Percentiles rank a stretch among this genome's conserved stretches.
These are phyloP conservation scores for Nevesoporus exiguus DNA, from an alignment of 768 basidiomycete genomes.

Conservation along the genomic window DNA sequence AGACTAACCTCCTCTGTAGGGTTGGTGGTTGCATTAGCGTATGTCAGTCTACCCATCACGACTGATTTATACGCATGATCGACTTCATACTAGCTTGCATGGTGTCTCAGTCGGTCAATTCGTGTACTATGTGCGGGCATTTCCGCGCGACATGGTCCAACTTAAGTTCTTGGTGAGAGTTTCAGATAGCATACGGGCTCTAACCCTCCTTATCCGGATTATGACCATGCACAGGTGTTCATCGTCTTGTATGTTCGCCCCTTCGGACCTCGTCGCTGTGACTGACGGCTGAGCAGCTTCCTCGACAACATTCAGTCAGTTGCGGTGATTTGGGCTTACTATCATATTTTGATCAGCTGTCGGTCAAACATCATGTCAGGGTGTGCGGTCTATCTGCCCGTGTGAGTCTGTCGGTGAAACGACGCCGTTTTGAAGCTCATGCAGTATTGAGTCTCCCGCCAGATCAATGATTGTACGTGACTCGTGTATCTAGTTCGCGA, in stretches of 20 bases:
- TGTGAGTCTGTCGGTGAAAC: slow-evolving; percentile 3
- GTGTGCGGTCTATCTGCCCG: slow-evolving; percentile 3
- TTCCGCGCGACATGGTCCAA: slow-evolving; percentile 13
- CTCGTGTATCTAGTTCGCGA: background rate
- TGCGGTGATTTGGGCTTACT: background rate
- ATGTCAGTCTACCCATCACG: background rate
- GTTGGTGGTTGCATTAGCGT: slow-evolving; percentile 9
- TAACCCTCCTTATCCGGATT: background rate
- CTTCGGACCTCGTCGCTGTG: no score
- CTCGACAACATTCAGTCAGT: slow-evolving; percentile 5
- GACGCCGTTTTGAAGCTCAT: background rate
- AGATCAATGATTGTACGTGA: slow-evolving; percentile 7
- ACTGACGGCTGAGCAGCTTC: slow-evolving; percentile 4
- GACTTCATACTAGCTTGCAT: slow-evolving; percentile 13
- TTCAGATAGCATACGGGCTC: background rate
- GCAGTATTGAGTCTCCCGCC: background rate
- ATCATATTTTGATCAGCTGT: slow-evolving; percentile 10
- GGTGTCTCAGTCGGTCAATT: slow-evolving; percentile 17
- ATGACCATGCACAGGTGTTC: slow-evolving; percentile 4
- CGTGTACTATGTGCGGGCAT: slow-evolving; percentile 15
- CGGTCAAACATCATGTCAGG: background rate
- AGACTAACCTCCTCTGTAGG: slow-evolving; percentile 20
- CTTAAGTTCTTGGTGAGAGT: slow-evolving; percentile 17
- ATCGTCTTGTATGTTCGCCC: slow-evolving; percentile 7
- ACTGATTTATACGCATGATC: background rate